Evolutionary conservation across 176 grass and related monocot species (phyloP), one percentile per base, ranked within the genome.

Genomic region (Poa pratensis): DNA sequence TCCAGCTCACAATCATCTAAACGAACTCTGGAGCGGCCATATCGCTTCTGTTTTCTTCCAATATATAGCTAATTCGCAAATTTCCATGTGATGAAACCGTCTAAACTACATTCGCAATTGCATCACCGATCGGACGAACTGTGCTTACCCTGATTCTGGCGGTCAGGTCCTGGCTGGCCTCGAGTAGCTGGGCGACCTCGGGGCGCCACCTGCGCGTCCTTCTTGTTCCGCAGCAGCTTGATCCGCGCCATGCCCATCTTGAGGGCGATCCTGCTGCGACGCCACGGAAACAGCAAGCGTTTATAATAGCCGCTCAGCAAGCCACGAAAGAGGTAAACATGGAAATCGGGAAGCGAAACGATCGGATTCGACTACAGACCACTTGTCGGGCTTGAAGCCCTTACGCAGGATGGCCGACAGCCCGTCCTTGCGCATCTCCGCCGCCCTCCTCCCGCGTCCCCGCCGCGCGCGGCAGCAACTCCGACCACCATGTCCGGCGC

Each of bases 141-240:
- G 37, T 68, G 15, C 58, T 75, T 77, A 98, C 96, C 89, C 96
- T 87, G 83, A 94, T 94, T 34, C 93, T 93, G 53, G 93, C 93
- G 79, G 89, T 98, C 83, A 88, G 88, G 77, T 95, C 93, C 87
- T 98, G 93, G 77, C 90, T 82, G 49, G 62, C 39, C 13, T 94
- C 92, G 59, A 98, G 96, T 69, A 98, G 93, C 78, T 94, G 86
- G 78, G 88, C 89, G 80, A 98, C 67, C 75, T 98, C 93, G 43
- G 88, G 83, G 34, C 86, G 84, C 89, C 45, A 90, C 45, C 80
- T 82, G 60, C 69, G 34, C 87, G 80, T 86, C 91, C 84, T 87
- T 98, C 72, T 89, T 92, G 75, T 95, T 98, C 83, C 88, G 92
- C 83, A 94, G 76, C 79, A 98, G 86, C 87, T 98, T 98, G 68